Percentiles rank a stretch among this genome's conserved stretches.
phyloP scores from a whole-genome alignment of 2,329 filamentous ascomycete species.

The Fusarium piperis region DNA sequence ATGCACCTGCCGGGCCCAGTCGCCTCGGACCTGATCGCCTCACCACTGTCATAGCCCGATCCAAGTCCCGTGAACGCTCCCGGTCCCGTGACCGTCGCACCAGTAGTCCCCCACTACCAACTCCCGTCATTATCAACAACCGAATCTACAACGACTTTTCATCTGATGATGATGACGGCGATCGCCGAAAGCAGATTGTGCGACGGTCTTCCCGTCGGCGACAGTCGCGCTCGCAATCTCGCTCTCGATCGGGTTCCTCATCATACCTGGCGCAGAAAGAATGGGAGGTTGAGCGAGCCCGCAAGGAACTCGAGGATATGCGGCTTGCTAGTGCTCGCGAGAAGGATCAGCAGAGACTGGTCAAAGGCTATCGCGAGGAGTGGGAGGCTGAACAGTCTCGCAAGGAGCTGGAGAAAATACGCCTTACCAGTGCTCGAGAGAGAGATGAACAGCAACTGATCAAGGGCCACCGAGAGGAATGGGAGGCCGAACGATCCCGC shows the following conservation, averaged over 20 bases:
- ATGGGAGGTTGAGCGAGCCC: slow-evolving; percentile 50
- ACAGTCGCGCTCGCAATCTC: slow-evolving; percentile 45
- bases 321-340: slow-evolving; percentile 52
- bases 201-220: slow-evolving; percentile 39
- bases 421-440: slow-evolving; percentile 51
- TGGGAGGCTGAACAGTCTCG: slow-evolving; percentile 47
- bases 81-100: slow-evolving; percentile 59
- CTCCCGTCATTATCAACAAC: slow-evolving; percentile 68
- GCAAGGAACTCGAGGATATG: slow-evolving; percentile 57
- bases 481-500: slow-evolving; percentile 51
- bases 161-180: slow-evolving; percentile 50
- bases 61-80: slow-evolving; percentile 53
- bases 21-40: slow-evolving; percentile 57
- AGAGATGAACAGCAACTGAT: slow-evolving; percentile 50
- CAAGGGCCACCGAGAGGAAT: slow-evolving; percentile 55
- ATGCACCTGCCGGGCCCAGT: slow-evolving; percentile 52
- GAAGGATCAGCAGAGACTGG: slow-evolving; percentile 45
- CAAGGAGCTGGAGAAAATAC: slow-evolving; percentile 57
- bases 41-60: slow-evolving; percentile 56
- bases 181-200: slow-evolving; percentile 44
- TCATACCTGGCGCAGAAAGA: slow-evolving; percentile 56
- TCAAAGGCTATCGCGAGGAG: slow-evolving; percentile 39
- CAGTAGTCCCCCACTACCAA: slow-evolving; percentile 50
- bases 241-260: slow-evolving; percentile 49
- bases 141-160: slow-evolving; percentile 61